Evolutionary conservation across 257 asterid species (phyloP), one percentile per base, ranked within the genome.

Genomic region (Mitragyna speciosa): DNA sequence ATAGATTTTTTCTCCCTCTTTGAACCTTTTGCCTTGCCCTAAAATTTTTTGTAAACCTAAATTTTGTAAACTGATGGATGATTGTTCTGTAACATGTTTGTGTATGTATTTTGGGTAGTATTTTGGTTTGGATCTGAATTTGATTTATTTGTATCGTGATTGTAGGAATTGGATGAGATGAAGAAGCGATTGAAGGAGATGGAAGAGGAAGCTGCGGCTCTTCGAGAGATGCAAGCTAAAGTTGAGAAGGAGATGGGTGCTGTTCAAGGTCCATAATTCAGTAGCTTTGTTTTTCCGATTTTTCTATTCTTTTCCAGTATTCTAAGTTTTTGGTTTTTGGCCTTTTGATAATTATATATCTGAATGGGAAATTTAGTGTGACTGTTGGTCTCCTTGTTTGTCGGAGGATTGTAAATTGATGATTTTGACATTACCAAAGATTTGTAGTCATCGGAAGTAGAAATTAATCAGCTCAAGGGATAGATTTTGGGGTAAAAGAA

Each of bases 181-280:
- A 87, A 87, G 84, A 87, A 87, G 84, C 83, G 88, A 67, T 85
- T 87, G 77, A 87, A 87, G 80, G 90, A 87, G 78, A 87, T 87
- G 85, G 90, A 87, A 70, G 90, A 87, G 56, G 88, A 87, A 81
- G 88, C 88, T 0, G 88, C 84, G 0, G 88, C 90, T 67, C 88
- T 87, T 17, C 88, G 90, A 45, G 90, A 87, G 78, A 87, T 87
- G 90, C 90, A 87, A 66, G 88, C 88, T 36, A 87, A 87, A 78
- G 90, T 84, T 66, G 90, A 87, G 80, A 87, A 87, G 78, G 90
- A 84, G 80, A 87, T 87, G 88, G 88, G 90, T 26, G 84, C 84
- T 61, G 88, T 87, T 76, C 90, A 85, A 83, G 90, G 90, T 87
- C 2, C 6, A 24, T 59, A 51, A 59, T 75, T 26, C 41, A 49